Base-by-base conservation (phyloP, 352 stramenopile species). In the Pythium coloratum region DNA sequence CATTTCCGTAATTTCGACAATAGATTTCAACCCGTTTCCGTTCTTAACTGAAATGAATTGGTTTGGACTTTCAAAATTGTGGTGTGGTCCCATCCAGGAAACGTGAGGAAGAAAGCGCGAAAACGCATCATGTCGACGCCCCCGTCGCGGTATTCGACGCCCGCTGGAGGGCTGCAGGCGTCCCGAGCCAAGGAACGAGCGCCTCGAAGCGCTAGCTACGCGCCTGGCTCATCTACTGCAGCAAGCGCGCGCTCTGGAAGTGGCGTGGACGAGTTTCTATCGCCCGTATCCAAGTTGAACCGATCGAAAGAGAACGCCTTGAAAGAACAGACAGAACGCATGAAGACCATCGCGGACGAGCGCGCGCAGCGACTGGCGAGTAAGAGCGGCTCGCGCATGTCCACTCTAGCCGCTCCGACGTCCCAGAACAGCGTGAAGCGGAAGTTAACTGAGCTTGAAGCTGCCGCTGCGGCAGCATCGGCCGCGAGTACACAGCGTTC, bases 231-330 rank as follows among this genome's bases (percentile, higher is more conserved):
- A 32, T 66, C 65, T 18, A 46, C 65, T 36, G 38, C 56, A 2
- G 46, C 67, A 12, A 55, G 13, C 0, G 47, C 49, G 16, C 9
- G 49, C 42, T 30, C 34, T 16, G 55, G 57, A 60, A 30, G 49
- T 36, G 55, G 54, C 51, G 47, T 32, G 50, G 62, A 62, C 26
- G 70, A 69, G 44, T 67, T 81, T 57, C 44, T 81, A 34, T 81
- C 74, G 38, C 74, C 74, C 30, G 74, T 81, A 24, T 73, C 74
- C 44, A 67, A 69, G 56, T 76, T 69, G 62, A 76, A 81, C 54
- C 61, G 57, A 5, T 34, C 66, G 38, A 49, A 67, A 18, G 68
- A 70, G 20, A 38, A 62, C 8, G 74, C 74, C 34, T 38, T 50
- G 1, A 26, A 63, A 10, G 74, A 73, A 26, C 74, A 81, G 63